Evolutionary conservation across 2,329 filamentous ascomycete genomes (phyloP).

Genomic region (Fusarium anguioides): DNA sequence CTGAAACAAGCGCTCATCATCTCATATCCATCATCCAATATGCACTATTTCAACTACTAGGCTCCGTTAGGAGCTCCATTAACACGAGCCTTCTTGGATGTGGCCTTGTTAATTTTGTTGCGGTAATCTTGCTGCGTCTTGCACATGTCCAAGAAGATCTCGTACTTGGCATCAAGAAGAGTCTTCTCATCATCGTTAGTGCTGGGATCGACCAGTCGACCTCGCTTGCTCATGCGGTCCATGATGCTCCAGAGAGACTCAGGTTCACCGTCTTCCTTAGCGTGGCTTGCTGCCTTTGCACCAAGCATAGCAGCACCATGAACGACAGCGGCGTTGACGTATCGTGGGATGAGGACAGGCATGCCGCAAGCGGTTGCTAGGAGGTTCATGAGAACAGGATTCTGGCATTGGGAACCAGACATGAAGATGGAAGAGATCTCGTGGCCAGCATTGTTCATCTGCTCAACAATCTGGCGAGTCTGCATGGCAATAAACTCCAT

Average conservation of each 20-base stretch:
- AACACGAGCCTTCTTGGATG: constrained; percentile 52
- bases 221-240: constrained; percentile 96
- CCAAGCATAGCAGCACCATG: constrained; percentile 99
- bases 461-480: constrained; percentile 92
- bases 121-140: constrained; percentile 86
- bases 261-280: constrained; percentile 73
- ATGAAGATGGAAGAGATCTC: constrained; percentile 95
- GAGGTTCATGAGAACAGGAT: constrained; percentile 89
- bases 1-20: constrained; percentile 19
- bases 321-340: constrained; percentile 94
- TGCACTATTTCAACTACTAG: constrained; percentile 20
- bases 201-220: constrained; percentile 82
- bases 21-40: constrained; percentile 1
- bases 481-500: constrained; percentile 99
- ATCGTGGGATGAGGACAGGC: constrained; percentile 92
- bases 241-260: constrained; percentile 96
- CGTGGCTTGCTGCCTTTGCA: constrained; percentile 92
- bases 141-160: constrained; percentile 95
- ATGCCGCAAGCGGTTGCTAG: constrained; percentile 91
- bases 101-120: constrained; percentile 76
- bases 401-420: constrained; percentile 98
- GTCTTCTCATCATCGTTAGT: constrained; percentile 78
- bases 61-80: constrained; percentile 49
- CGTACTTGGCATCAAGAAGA: constrained; percentile 88
- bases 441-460: constrained; percentile 93